These are phyloP conservation scores for Candida silvicultrix DNA, from an alignment of 805 yeast species.

Conservation along the genomic window DNA sequence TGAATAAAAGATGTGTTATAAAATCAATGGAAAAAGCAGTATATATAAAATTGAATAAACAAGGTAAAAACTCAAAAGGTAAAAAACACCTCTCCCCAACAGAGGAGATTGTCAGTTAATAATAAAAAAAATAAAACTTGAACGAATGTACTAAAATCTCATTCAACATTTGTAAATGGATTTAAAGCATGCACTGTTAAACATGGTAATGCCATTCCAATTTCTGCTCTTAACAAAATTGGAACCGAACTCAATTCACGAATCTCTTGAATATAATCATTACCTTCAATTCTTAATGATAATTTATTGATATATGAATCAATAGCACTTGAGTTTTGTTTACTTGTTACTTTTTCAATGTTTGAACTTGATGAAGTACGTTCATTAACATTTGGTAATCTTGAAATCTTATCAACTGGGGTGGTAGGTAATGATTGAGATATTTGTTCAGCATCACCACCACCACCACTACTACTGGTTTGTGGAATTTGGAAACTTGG, in stretches of 20 bases:
- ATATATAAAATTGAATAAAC: too few relatives aligned
- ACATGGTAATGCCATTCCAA: conserved; percentile 95
- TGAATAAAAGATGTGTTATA: too few relatives aligned
- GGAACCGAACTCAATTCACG: conserved; percentile 76
- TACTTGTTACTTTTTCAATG: not conserved
- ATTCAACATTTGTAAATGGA: conserved; percentile 51
- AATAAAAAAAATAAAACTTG: too few relatives aligned
- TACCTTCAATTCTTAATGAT: conserved; percentile 55
- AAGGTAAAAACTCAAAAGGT: too few relatives aligned
- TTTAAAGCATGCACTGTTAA: conserved; percentile 86
- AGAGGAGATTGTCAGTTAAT: too few relatives aligned
- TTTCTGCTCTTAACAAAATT: conserved; percentile 79
- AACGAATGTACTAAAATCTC: not conserved
- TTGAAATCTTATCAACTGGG: conserved; percentile 1
- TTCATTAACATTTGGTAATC: not conserved
- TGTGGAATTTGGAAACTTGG: conserved; percentile 35
- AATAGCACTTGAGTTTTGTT: conserved; percentile 30
- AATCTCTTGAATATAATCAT: conserved; percentile 70
- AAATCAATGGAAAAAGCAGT: too few relatives aligned
- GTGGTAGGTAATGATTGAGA: conserved; percentile 5
- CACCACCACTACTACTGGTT: not conserved
- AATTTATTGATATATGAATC: conserved; percentile 53
- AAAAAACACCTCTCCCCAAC: too few relatives aligned
- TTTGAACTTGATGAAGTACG: not conserved
- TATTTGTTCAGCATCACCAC: conserved; percentile 10